phyloP scores from a whole-genome alignment of 257 asterid genomes.

The Echium plantagineum region DNA sequence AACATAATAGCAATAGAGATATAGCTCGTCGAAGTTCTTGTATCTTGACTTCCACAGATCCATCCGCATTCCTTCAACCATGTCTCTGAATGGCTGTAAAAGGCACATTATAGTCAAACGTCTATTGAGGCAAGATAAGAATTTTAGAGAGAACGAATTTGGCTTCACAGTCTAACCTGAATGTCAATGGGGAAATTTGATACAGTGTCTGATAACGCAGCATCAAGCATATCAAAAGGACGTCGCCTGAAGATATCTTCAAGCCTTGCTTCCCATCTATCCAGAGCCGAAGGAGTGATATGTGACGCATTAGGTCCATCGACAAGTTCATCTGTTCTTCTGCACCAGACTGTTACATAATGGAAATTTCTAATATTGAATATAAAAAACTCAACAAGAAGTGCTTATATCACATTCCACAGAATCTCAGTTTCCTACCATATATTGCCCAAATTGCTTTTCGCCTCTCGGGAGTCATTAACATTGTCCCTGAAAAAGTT shows the following conservation, averaged over 20 bases:
- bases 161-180: slow-evolving; percentile 40
- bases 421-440: slow-evolving; percentile 36
- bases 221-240: slow-evolving; percentile 97
- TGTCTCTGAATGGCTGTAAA: slow-evolving; percentile 87
- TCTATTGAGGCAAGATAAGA: background rate
- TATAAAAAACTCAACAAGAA: background rate
- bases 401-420: slow-evolving; percentile 3
- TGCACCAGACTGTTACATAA: slow-evolving; percentile 71
- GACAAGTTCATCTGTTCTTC: slow-evolving; percentile 98
- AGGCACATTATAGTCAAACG: background rate
- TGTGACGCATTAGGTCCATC: slow-evolving; percentile 98
- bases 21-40: slow-evolving; percentile 75
- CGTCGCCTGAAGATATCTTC: slow-evolving; percentile 73
- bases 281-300: slow-evolving; percentile 78
- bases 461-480: slow-evolving; percentile 90
- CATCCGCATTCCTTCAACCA: slow-evolving; percentile 97
- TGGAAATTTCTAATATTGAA: background rate
- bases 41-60: slow-evolving; percentile 87
- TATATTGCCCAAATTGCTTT: slow-evolving; percentile 98
- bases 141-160: too few relatives aligned
- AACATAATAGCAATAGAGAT: slow-evolving; percentile 82
- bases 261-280: slow-evolving; percentile 87
- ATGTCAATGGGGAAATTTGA: slow-evolving; percentile 73
- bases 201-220: slow-evolving; percentile 83
- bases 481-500: slow-evolving; percentile 60